Evolutionary conservation across 768 basidiomycete genomes (phyloP).

Genomic region (Suillus subaureus): DNA sequence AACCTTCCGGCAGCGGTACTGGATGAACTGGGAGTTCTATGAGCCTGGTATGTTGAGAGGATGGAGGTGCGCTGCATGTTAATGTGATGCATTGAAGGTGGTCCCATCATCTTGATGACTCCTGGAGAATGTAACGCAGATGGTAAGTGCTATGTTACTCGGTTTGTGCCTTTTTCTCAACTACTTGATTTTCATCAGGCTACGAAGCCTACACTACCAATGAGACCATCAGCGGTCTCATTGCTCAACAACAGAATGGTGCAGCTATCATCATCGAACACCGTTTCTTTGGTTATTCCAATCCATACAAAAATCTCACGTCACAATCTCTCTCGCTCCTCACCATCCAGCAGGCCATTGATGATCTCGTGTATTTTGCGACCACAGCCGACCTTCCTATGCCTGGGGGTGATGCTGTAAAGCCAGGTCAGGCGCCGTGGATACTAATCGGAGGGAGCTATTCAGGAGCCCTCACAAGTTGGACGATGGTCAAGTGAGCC

Average conservation of each 20-base stretch:
- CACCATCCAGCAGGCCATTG: slow-evolving; percentile 75
- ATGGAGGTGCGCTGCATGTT: neutral
- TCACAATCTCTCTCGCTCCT: slow-evolving; percentile 58
- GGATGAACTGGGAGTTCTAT: slow-evolving; percentile 71
- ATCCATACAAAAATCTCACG: slow-evolving; percentile 62
- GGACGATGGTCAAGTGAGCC: slow-evolving; percentile 68
- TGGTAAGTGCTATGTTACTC: slow-evolving; percentile 20
- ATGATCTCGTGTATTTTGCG: slow-evolving; percentile 72
- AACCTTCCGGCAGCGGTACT: slow-evolving; percentile 78
- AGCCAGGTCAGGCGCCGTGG: slow-evolving; percentile 53
- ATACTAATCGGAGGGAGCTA: slow-evolving; percentile 46
- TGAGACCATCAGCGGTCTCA: slow-evolving; percentile 59
- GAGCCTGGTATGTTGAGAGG: slow-evolving; percentile 40
- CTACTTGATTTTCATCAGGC: slow-evolving; percentile 17
- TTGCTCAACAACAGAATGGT: slow-evolving; percentile 67
- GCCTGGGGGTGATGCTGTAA: slow-evolving; percentile 62
- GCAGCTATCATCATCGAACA: slow-evolving; percentile 69
- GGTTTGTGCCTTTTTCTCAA: neutral
- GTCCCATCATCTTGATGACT: slow-evolving; percentile 40
- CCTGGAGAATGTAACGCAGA: slow-evolving; percentile 67
- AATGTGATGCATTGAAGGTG: slow-evolving; percentile 15
- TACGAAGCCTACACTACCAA: slow-evolving; percentile 64
- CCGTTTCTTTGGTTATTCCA: slow-evolving; percentile 76
- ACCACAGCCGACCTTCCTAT: slow-evolving; percentile 66
- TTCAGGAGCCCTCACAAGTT: slow-evolving; percentile 52